These are phyloP conservation scores for Coemansia sp. DNA, from an alignment of 192 early-diverging fungal species.

Conservation along the genomic window DNA sequence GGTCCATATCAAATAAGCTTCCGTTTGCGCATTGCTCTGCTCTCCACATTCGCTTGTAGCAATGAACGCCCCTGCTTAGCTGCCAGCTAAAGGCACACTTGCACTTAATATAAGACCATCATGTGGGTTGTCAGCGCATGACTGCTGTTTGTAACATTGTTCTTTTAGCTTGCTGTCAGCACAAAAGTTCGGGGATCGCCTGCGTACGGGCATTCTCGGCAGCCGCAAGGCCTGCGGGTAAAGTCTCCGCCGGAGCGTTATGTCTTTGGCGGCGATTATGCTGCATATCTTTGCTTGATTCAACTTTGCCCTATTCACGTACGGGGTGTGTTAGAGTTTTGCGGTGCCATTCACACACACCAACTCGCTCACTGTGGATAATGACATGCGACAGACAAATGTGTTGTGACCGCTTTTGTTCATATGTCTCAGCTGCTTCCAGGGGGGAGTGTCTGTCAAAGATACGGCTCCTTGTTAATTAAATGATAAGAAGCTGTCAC, in stretches of 20 bases:
- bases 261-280: background rate
- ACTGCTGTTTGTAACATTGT: background rate
- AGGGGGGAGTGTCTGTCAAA: background rate
- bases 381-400: background rate
- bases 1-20: background rate
- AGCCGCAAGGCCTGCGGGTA: background rate
- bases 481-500: no score
- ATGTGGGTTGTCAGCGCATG: background rate
- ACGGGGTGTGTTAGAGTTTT: background rate
- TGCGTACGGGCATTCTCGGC: conserved; percentile 1
- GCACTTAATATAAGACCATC: background rate
- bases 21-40: background rate
- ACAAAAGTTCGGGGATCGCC: background rate
- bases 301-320: background rate
- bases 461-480: no score
- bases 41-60: no score
- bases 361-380: background rate
- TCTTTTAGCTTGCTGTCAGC: background rate
- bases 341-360: no score
- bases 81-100: background rate
- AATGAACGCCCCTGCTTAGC: no score
- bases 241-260: background rate
- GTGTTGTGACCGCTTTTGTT: conserved; percentile 5
- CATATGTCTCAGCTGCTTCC: background rate
- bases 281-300: background rate